These are phyloP conservation scores for Setomelanomma holmii DNA, from an alignment of 2,329 filamentous ascomycete species.

Conservation along the genomic window DNA sequence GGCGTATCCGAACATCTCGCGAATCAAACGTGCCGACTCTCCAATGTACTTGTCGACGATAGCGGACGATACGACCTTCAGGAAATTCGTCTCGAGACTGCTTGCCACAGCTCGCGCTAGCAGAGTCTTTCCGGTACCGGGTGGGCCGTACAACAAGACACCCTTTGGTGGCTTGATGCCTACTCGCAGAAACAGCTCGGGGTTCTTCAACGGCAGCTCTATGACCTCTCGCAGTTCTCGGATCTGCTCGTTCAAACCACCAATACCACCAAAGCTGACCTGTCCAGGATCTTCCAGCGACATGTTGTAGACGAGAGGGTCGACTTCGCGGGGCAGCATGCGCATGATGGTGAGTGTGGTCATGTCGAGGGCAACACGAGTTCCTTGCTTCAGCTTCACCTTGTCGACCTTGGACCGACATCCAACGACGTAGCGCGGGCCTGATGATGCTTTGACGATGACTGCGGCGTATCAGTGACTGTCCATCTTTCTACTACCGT, in stretches of 20 bases:
- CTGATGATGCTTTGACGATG: conserved; percentile 97
- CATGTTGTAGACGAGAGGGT: conserved; percentile 99
- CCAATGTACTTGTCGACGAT: conserved; percentile 99
- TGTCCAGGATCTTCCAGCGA: conserved; percentile 97
- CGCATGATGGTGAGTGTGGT: conserved; percentile 99
- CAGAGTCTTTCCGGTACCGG: conserved; percentile 95
- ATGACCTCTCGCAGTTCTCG: conserved; percentile 97
- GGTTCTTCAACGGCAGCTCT: conserved; percentile 97
- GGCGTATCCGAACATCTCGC: conserved; percentile 99
- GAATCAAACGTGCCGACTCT: conserved; percentile 94
- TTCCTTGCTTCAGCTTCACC: conserved; percentile 95
- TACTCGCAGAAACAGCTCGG: conserved; percentile 93
- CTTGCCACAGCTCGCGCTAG: conserved; percentile 94
- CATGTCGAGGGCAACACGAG: conserved; percentile 97
- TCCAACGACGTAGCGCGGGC: conserved; percentile 95
- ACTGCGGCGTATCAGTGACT: conserved; percentile 61
- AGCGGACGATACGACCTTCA: conserved; percentile 98
- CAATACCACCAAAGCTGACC: conserved; percentile 96
- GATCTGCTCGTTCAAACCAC: conserved; percentile 97
- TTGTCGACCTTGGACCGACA: conserved; percentile 99
- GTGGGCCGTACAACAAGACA: conserved; percentile 92
- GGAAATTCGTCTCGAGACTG: conserved; percentile 95
- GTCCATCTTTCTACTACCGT: not conserved
- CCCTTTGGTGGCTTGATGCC: conserved; percentile 99
- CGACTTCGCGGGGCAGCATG: conserved; percentile 98